phyloP scores from a whole-genome alignment of 139 green algal genomes.

The Raphidocelis subcapitata region DNA sequence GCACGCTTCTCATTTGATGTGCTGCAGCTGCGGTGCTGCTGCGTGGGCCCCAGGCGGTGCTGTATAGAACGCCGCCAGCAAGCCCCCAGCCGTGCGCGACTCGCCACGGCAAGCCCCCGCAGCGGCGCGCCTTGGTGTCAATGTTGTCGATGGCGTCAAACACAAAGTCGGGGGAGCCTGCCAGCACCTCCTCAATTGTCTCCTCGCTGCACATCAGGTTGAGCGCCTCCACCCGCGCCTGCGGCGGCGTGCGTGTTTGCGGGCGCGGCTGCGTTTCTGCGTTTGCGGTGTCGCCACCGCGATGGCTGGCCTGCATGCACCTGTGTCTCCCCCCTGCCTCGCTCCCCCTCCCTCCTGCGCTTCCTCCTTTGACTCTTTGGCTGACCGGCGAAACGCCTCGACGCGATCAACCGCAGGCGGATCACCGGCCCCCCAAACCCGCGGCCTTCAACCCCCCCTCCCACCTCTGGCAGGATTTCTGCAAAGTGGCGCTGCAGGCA shows the following conservation, averaged over 20 bases:
- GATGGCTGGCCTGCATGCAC: background rate
- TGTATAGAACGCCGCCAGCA: background rate
- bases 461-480: conserved; percentile 90
- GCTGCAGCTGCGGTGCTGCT: too few relatives aligned
- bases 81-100: too few relatives aligned
- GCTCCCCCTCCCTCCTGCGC: background rate
- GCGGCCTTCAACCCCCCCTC: too few relatives aligned
- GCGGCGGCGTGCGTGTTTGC: background rate
- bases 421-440: too few relatives aligned
- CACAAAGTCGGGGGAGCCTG: conserved; percentile 83
- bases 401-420: too few relatives aligned
- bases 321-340: background rate
- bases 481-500: conserved; percentile 81
- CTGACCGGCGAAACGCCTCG: too few relatives aligned
- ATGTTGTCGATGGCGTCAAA: conserved; percentile 99
- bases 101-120: too few relatives aligned
- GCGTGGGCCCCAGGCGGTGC: too few relatives aligned
- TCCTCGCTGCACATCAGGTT: conserved; percentile 84
- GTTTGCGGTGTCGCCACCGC: background rate
- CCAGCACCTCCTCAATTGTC: conserved; percentile 76
- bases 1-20: too few relatives aligned
- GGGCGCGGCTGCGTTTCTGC: background rate
- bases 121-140: conserved; percentile 93
- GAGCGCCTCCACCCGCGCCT: conserved; percentile 57
- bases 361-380: too few relatives aligned